Conservation (phyloP, 345 rosid species). For the Toxicodendron radicans region DNA sequence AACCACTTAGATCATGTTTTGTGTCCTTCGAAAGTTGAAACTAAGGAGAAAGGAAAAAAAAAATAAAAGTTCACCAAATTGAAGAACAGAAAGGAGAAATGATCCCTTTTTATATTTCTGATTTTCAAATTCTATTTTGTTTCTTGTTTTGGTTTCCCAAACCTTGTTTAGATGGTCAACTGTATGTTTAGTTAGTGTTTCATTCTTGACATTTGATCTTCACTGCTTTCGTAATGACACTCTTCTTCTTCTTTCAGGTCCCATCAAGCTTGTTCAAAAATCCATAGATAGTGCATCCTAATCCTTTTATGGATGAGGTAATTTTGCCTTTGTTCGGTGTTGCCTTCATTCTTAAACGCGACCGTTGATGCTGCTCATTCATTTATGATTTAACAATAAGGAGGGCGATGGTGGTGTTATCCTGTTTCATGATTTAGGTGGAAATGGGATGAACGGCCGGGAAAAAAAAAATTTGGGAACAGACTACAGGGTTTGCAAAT, state of each 20-base stretch:
- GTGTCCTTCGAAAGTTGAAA: background rate
- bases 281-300: slow-evolving; percentile 8
- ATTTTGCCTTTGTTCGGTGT: background rate
- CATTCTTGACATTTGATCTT: background rate
- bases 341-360: background rate
- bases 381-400: slow-evolving; percentile 4
- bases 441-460: background rate
- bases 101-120: background rate
- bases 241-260: slow-evolving; percentile 42
- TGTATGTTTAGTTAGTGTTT: background rate
- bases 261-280: slow-evolving; percentile 56
- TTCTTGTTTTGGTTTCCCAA: too few species aligned
- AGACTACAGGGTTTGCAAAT: background rate
- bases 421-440: too few species aligned
- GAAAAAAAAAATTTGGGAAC: background rate
- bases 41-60: background rate
- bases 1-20: background rate
- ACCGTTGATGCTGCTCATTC: slow-evolving; percentile 7
- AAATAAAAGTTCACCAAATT: background rate
- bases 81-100: background rate
- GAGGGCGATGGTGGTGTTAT: too few species aligned
- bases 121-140: too few species aligned
- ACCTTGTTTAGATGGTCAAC: background rate
- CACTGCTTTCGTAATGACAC: background rate
- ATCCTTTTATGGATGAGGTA: background rate